Conservation (phyloP, 108 stramenopile genomes). For the Seminavis robusta region DNA sequence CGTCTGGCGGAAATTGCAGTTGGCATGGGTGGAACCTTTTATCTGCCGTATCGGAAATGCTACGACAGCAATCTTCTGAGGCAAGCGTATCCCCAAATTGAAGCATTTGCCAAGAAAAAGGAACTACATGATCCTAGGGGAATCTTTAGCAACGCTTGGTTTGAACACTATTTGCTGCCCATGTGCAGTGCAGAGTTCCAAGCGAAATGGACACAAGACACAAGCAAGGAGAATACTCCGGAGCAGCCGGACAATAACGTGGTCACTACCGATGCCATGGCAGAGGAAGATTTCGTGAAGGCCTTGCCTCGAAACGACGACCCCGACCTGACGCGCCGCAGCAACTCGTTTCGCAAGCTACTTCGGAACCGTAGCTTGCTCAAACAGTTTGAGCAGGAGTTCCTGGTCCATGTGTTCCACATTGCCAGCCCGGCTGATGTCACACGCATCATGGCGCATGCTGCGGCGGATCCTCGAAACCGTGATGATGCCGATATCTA, state of each 20-base stretch:
- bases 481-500: neutral
- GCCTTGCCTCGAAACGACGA: neutral
- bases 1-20: neutral
- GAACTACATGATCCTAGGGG: too few species aligned
- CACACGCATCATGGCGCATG: neutral
- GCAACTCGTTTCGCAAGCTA: neutral
- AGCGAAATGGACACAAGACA: too few species aligned
- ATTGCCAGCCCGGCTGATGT: neutral
- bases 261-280: too few species aligned
- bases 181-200: too few species aligned
- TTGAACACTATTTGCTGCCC: too few species aligned
- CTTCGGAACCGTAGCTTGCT: neutral
- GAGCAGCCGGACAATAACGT: too few species aligned
- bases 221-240: too few species aligned
- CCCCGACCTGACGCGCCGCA: neutral
- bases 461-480: slow-evolving; percentile 2
- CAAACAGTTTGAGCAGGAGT: neutral
- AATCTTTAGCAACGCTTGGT: too few species aligned
- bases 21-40: neutral
- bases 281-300: too few species aligned
- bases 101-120: too few species aligned
- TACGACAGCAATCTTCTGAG: neutral
- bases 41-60: neutral
- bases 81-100: too few species aligned
- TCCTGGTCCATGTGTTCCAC: neutral